Conservation (phyloP, 1,139 yeast genomes). For the Yarrowia galli region DNA sequence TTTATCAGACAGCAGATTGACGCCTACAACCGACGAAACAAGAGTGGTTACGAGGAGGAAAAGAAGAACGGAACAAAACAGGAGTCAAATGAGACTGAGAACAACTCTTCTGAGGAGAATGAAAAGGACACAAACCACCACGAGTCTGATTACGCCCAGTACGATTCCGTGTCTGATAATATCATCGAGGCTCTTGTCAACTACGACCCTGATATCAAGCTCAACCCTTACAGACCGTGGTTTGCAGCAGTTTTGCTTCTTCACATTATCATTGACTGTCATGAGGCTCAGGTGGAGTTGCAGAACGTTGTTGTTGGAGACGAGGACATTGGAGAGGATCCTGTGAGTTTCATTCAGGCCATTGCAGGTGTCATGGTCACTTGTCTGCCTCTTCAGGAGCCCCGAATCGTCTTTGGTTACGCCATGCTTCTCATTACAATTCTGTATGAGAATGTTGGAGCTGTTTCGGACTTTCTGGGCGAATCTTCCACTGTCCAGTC, state of each 20-base stretch:
- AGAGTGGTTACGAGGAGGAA: slow-evolving; percentile 33
- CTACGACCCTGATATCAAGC: slow-evolving; percentile 74
- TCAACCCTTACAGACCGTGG: slow-evolving; percentile 90
- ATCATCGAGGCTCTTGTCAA: slow-evolving; percentile 74
- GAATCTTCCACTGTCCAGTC: slow-evolving; percentile 73
- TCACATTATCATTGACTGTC: slow-evolving; percentile 64
- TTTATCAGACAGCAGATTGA: slow-evolving; percentile 71
- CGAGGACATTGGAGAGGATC: slow-evolving; percentile 74
- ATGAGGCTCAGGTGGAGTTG: slow-evolving; percentile 60
- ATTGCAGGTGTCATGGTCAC: slow-evolving; percentile 77
- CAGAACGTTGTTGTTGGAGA: slow-evolving; percentile 67
- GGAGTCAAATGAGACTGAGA: background rate
- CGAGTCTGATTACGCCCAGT: slow-evolving; percentile 39
- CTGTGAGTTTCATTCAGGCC: slow-evolving; percentile 76
- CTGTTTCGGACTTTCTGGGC: slow-evolving; percentile 77
- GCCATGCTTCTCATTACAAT: slow-evolving; percentile 76
- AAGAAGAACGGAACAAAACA: slow-evolving; percentile 39
- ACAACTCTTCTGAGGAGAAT: background rate
- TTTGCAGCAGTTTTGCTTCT: slow-evolving; percentile 76
- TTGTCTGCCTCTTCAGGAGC: slow-evolving; percentile 68
- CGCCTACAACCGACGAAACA: slow-evolving; percentile 38
- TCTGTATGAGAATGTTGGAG: slow-evolving; percentile 78
- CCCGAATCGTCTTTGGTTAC: slow-evolving; percentile 80
- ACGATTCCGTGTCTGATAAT: slow-evolving; percentile 52
- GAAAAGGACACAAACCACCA: slow-evolving; percentile 24